Evolutionary conservation across 108 stramenopile species (phyloP), one percentile per base, ranked within the genome.

Genomic region (Cyclostephanos tholiformis): DNA sequence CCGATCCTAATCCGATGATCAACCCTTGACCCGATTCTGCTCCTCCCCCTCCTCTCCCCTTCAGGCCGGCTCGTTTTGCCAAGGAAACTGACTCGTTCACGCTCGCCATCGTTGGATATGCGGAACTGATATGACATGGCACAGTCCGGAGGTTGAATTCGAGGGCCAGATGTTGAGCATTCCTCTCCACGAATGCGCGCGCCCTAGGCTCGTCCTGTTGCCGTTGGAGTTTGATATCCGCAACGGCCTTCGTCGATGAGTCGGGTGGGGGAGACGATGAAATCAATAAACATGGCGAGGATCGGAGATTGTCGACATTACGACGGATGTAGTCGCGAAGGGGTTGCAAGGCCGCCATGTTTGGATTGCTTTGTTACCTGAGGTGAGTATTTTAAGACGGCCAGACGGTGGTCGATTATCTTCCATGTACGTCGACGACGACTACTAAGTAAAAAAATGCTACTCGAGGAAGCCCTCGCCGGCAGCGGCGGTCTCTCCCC

Each of bases 1-100:
- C 91, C 1, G 82, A 81, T 41, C 91, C 91, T 8, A 91, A 82
- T 19, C 84, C 87, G 20, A 89, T 83, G 6, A 91, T 72, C 17
- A 63, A 12, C 30, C 71, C 71, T 7, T 72, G 56, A 46, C 69
- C 69, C 51, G 39, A 26, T 4, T 39, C 23, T 2, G 52, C 68
- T 64, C 62, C 65, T 23, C 69, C 71, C 14, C 35, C 60, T 38
- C 53, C 52, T 13, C 65, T 44, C 29, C 32, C 66, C 49, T 70
- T 81, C 69, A 82, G 50, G 0, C 78, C 78, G 12, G 65, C 70
- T 2, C 78, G 71, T 53, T 72, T 72, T 29, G 71, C 78, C 41
- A 79, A 51, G 1, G 78, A 61, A 4, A 79, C 60, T 5, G 80
- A 65, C 65, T 82, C 80, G 16, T 75, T 46, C 19, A 75, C 59